A percentile compares a stretch with the other conserved stretches of the same genome.
Conservation (phyloP, 2,329 filamentous ascomycete species). For the Trichoderma sp. region DNA sequence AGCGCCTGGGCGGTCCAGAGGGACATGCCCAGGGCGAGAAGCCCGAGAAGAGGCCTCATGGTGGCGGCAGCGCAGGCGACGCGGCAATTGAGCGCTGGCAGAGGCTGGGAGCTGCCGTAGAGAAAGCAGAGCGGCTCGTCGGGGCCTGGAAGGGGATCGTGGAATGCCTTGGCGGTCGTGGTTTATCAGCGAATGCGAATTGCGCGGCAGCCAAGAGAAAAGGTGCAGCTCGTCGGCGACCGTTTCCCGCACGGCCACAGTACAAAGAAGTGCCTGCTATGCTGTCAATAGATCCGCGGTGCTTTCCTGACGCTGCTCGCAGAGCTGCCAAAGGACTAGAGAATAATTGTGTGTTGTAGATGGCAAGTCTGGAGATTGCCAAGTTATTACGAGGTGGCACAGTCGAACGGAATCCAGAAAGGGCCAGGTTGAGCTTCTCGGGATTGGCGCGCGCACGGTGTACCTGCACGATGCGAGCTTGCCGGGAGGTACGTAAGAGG, state of each 20-base stretch:
- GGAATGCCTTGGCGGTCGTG: not conserved
- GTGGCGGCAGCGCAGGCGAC: conserved; percentile 29
- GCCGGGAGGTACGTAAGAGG: conserved; percentile 23
- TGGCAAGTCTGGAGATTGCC: not conserved
- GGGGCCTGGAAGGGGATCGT: not conserved
- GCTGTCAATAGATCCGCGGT: too few species aligned
- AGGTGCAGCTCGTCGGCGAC: not conserved
- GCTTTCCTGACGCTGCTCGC: not conserved
- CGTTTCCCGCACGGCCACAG: conserved; percentile 7
- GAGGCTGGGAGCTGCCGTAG: not conserved
- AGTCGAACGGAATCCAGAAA: not conserved
- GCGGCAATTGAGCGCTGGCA: not conserved
- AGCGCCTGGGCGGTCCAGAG: conserved; percentile 56
- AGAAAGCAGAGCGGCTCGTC: not conserved
- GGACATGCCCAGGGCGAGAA: conserved; percentile 56
- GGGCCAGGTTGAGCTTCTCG: conserved; percentile 8
- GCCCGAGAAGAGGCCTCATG: conserved; percentile 59
- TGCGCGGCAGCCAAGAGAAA: conserved; percentile 11
- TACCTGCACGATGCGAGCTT: conserved; percentile 17
- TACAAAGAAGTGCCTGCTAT: not conserved
- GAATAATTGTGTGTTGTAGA: not conserved
- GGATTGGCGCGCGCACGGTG: conserved; percentile 19
- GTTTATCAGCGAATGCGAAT: conserved; percentile 3
- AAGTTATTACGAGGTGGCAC: not conserved
- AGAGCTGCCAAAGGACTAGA: not conserved